Conservation (phyloP, 768 basidiomycete species). For the Russula ochroleuca region DNA sequence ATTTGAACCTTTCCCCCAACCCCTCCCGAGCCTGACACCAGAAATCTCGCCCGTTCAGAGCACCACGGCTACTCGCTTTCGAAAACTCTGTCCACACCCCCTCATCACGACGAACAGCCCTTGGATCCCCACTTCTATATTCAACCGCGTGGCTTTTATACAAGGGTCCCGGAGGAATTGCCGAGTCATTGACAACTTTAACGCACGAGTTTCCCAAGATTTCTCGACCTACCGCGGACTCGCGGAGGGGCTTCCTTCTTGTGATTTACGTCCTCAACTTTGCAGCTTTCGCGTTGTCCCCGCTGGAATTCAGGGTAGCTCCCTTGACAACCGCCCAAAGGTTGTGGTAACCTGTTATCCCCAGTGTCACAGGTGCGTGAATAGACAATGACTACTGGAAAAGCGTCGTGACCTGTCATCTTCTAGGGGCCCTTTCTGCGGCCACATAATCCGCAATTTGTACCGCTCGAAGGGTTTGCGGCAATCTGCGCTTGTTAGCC, state of each 20-base stretch:
- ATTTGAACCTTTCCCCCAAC: neutral
- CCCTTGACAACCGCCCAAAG: neutral
- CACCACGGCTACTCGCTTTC: neutral
- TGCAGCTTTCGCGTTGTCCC: neutral
- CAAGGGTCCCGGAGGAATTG: neutral
- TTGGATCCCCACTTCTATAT: neutral
- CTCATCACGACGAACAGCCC: neutral
- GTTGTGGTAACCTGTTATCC: neutral
- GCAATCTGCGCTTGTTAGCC: neutral
- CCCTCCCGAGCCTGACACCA: conserved; percentile 4
- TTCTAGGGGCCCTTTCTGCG: too few species aligned
- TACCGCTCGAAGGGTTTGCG: too few species aligned
- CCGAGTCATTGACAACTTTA: neutral
- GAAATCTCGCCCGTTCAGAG: neutral
- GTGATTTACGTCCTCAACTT: neutral
- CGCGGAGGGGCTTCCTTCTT: neutral
- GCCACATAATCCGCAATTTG: too few species aligned
- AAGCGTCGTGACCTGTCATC: too few species aligned
- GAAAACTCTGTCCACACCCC: neutral
- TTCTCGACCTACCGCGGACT: neutral
- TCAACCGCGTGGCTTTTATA: neutral
- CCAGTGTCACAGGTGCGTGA: conserved; percentile 4
- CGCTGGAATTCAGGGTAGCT: neutral
- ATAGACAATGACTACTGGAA: neutral
- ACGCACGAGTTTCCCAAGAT: neutral